Percentiles rank a stretch among this genome's conserved stretches.
phyloP scores from a whole-genome alignment of 2,329 filamentous ascomycete genomes.

The Hypoxylon sp. region DNA sequence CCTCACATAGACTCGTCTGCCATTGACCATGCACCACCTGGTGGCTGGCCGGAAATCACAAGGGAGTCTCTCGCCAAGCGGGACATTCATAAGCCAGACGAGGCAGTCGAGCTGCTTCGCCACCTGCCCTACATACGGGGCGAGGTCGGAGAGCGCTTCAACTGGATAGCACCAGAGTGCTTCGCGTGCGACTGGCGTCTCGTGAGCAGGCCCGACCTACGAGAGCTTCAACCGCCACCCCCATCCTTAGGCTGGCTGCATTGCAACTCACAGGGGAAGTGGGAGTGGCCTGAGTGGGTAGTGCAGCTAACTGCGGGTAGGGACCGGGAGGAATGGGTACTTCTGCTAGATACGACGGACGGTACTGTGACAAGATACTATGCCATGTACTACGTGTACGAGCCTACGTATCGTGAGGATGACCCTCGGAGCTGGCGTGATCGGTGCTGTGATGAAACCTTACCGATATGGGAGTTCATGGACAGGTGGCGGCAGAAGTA shows the following conservation, averaged over 20 bases:
- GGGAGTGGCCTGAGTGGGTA: constrained; percentile 17
- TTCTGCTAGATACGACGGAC: constrained; percentile 17
- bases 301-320: constrained; percentile 15
- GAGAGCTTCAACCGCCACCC: too few relatives aligned
- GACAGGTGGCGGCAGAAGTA: constrained; percentile 12
- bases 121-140: constrained; percentile 14
- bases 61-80: constrained; percentile 2
- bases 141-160: constrained; percentile 4
- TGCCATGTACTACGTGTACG: constrained; percentile 5
- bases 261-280: not conserved
- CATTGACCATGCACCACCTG: constrained; percentile 7
- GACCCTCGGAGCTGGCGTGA: constrained; percentile 22
- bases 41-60: constrained; percentile 20
- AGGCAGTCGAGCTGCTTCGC: constrained; percentile 17
- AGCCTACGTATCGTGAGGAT: constrained; percentile 9
- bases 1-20: constrained; percentile 13
- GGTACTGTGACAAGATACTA: constrained; percentile 22
- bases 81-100: constrained; percentile 7
- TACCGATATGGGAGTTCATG: constrained; percentile 3
- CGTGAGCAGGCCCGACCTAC: constrained; percentile 1
- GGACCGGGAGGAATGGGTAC: constrained; percentile 10
- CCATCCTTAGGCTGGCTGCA: not conserved
- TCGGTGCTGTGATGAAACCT: constrained; percentile 5
- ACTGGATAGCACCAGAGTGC: constrained; percentile 16
- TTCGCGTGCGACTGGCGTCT: constrained; percentile 22